Evolutionary conservation across 2,329 filamentous ascomycete genomes (phyloP), one percentile per base, ranked within the genome.

Genomic region (Colletotrichum agaves): DNA sequence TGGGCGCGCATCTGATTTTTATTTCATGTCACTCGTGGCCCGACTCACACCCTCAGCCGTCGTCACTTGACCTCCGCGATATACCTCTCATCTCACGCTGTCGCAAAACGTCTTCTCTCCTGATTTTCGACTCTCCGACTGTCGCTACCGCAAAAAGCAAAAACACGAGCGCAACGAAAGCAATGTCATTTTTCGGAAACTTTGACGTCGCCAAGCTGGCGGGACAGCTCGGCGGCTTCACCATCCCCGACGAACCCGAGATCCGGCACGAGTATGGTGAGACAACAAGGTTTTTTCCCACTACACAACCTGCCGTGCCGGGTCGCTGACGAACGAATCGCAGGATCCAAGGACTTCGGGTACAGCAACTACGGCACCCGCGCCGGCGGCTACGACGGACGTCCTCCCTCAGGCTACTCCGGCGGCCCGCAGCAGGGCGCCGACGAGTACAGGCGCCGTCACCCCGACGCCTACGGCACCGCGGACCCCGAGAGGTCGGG

Each of bases 211-310:
- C 70, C 15, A 79, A 78, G 61, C 72, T 79, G 21, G 73, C 73
- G 56, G 75, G 76, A 37, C 75, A 79, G 59, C 76, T 80, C 23
- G 81, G 83, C 69, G 80, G 81, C 70, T 76, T 84, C 58, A 64
- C 21, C 43, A 71, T 66, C 49, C 52, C 71, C 50, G 70, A 74
- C 44, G 78, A 77, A 53, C 82, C 72, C 78, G 79, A 70, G 78
- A 81, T 61, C 52, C 67, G 33, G 53, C 68, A 65, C 41, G 50
- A 53, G 19, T 55, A 57, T n/a, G 61, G 66, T 69, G 33, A 68
- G 69, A 27, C 5, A 43, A 10, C 8, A 13, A 21, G 49, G 47
- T 17, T 33, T 19, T 15, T 37, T 2, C 39, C 6, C 8, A 47
- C 12, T 2, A 37, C 43, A 43, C n/a, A 19, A 31, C 35, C 61